These are phyloP conservation scores for Leishmania tarentolae DNA, from an alignment of 208 protist species.

Conservation along the genomic window DNA sequence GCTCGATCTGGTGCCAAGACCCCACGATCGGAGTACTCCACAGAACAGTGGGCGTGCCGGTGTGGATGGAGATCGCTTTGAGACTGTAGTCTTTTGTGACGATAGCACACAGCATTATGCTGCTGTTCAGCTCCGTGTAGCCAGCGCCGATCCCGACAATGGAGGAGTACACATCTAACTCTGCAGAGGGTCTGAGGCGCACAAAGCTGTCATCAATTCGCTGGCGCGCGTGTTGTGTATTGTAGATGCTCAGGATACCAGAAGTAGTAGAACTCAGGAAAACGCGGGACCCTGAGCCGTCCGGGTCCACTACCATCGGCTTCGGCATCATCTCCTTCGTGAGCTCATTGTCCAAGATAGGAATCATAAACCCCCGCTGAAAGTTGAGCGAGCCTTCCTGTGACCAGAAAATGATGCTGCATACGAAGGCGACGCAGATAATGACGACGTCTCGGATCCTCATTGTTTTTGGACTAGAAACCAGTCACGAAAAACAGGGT, in stretches of 20 bases:
- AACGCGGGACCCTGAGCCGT: slow-evolving; percentile 53
- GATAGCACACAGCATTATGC: slow-evolving; percentile 50
- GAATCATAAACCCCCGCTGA: slow-evolving; percentile 64
- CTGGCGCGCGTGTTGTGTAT: slow-evolving; percentile 46
- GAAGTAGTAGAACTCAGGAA: slow-evolving; percentile 42
- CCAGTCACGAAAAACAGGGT: background rate
- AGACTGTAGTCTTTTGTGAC: slow-evolving; percentile 64
- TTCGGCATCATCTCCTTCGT: slow-evolving; percentile 50
- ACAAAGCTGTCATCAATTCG: slow-evolving; percentile 61
- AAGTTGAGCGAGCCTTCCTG: slow-evolving; percentile 77
- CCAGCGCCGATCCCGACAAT: slow-evolving; percentile 72
- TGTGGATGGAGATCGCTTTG: slow-evolving; percentile 14
- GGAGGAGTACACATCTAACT: slow-evolving; percentile 33
- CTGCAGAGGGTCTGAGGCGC: slow-evolving; percentile 22
- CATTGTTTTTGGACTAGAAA: slow-evolving; percentile 38
- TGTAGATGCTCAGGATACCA: slow-evolving; percentile 46
- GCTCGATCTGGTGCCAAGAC: slow-evolving; percentile 18
- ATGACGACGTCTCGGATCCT: slow-evolving; percentile 82
- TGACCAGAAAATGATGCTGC: slow-evolving; percentile 81
- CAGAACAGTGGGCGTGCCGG: slow-evolving; percentile 26
- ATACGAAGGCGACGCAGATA: slow-evolving; percentile 62
- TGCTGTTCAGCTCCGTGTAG: slow-evolving; percentile 30
- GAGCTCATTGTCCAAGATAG: slow-evolving; percentile 40
- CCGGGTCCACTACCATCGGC: slow-evolving; percentile 63
- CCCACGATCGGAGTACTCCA: slow-evolving; percentile 49